Percentiles rank a stretch among this genome's conserved stretches.
Conservation (phyloP, 1,284 basidiomycete species). For the Naganishia albida region DNA sequence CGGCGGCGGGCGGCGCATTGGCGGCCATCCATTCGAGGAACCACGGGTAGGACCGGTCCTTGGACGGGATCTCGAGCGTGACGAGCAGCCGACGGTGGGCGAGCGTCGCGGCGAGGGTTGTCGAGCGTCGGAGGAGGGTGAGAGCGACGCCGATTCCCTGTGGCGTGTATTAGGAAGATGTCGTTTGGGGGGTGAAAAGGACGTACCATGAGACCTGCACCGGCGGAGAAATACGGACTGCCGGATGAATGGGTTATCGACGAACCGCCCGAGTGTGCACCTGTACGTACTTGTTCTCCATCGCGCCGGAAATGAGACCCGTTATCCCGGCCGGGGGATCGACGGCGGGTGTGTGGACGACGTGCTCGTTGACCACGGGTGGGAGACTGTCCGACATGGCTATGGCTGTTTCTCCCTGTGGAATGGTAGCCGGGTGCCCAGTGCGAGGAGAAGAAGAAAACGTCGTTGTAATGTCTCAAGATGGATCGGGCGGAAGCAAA, state of each 20-base stretch:
- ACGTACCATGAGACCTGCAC: conserved; percentile 89
- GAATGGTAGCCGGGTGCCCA: background rate
- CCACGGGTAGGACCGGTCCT: conserved; percentile 94
- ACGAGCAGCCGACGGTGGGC: conserved; percentile 89
- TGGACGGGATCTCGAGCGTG: conserved; percentile 93
- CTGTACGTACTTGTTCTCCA: conserved; percentile 27
- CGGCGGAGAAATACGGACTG: conserved; percentile 94
- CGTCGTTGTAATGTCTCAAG: background rate
- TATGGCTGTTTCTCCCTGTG: background rate
- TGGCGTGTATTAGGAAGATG: background rate
- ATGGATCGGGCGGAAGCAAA: background rate
- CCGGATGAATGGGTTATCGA: background rate
- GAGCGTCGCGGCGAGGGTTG: conserved; percentile 69
- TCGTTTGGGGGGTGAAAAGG: background rate
- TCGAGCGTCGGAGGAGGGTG: conserved; percentile 69
- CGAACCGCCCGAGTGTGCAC: too few relatives aligned
- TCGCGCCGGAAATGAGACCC: background rate
- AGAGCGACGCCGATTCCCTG: conserved; percentile 85
- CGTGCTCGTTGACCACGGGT: background rate
- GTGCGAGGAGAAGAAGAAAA: background rate
- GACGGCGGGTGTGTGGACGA: background rate
- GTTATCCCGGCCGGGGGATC: background rate
- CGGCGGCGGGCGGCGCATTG: conserved; percentile 40
- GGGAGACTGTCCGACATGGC: background rate
- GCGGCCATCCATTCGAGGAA: conserved; percentile 94